phyloP scores from a whole-genome alignment of 2,329 filamentous ascomycete species.

The Nemania bipapillata region DNA sequence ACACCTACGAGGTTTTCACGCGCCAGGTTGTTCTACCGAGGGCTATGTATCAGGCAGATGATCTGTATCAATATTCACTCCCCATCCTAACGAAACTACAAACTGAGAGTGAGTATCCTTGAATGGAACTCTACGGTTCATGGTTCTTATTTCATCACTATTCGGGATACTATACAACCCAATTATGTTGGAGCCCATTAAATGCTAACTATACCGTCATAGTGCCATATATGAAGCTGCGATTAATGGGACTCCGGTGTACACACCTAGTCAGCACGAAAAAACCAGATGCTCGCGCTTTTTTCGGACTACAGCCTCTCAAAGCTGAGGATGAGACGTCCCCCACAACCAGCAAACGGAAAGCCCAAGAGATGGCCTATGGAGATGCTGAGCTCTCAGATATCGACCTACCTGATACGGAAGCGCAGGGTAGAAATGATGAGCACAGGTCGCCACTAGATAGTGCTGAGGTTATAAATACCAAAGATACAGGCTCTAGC shows the following conservation, averaged over 20 bases:
- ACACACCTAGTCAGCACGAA: conserved; percentile 89
- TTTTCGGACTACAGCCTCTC: conserved; percentile 74
- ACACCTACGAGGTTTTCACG: conserved; percentile 91
- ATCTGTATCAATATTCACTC: conserved; percentile 82
- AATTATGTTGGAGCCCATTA: not conserved
- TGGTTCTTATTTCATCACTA: not conserved
- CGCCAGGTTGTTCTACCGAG: conserved; percentile 80
- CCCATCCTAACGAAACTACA: conserved; percentile 87
- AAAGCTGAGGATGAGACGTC: conserved; percentile 42
- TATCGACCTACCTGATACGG: conserved; percentile 55
- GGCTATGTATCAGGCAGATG: conserved; percentile 77
- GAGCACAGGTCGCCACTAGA: not conserved
- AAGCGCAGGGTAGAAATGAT: not conserved
- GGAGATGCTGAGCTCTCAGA: conserved; percentile 38
- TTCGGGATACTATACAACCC: not conserved
- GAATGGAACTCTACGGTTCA: not conserved
- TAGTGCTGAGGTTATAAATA: not conserved
- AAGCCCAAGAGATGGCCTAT: conserved; percentile 63
- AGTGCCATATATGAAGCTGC: conserved; percentile 77
- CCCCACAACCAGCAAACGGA: conserved; percentile 50
- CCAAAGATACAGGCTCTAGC: conserved; percentile 50
- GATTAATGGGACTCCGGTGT: conserved; percentile 88
- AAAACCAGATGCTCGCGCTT: conserved; percentile 78
- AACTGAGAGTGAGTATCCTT: conserved; percentile 67
- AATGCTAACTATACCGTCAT: conserved; percentile 3